phyloP scores from a whole-genome alignment of 2,329 filamentous ascomycete genomes.

The Clarireedia hainanense region DNA sequence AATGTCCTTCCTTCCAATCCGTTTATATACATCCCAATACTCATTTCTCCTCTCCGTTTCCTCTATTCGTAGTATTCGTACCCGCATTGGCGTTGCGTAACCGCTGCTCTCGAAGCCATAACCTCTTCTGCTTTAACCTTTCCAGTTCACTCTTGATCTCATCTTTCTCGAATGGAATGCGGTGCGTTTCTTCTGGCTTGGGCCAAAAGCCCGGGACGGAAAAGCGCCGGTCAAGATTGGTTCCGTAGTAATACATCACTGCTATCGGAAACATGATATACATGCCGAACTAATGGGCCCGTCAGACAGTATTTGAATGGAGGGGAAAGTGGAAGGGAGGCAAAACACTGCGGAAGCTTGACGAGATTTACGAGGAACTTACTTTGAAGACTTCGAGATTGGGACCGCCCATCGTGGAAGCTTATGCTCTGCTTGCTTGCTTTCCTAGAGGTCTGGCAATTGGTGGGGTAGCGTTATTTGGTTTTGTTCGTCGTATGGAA shows the following conservation, averaged over 20 bases:
- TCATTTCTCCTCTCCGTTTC: conserved; percentile 5
- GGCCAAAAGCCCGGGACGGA: conserved; percentile 91
- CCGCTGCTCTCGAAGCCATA: conserved; percentile 30
- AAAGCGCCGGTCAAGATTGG: conserved; percentile 92
- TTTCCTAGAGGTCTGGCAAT: not conserved
- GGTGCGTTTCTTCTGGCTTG: conserved; percentile 66
- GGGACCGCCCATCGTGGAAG: conserved; percentile 60
- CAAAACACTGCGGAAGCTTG: not conserved
- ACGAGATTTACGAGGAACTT: conserved; percentile 20
- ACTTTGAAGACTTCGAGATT: conserved; percentile 97
- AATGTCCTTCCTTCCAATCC: not conserved
- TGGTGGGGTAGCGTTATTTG: not conserved
- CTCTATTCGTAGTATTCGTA: not conserved
- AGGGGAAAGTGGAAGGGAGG: conserved; percentile 18
- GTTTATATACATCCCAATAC: not conserved
- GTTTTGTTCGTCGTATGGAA: not conserved
- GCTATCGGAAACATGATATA: conserved; percentile 98
- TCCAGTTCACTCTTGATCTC: conserved; percentile 68
- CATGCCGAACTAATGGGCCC: conserved; percentile 70
- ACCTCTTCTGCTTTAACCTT: conserved; percentile 23
- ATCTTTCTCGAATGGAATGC: conserved; percentile 67
- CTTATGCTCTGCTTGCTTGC: not conserved
- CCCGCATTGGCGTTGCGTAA: conserved; percentile 19
- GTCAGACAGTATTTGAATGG: conserved; percentile 1
- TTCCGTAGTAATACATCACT: conserved; percentile 99